Conservation (phyloP, 1,284 basidiomycete genomes). For the Veloporphyrellus conicus region DNA sequence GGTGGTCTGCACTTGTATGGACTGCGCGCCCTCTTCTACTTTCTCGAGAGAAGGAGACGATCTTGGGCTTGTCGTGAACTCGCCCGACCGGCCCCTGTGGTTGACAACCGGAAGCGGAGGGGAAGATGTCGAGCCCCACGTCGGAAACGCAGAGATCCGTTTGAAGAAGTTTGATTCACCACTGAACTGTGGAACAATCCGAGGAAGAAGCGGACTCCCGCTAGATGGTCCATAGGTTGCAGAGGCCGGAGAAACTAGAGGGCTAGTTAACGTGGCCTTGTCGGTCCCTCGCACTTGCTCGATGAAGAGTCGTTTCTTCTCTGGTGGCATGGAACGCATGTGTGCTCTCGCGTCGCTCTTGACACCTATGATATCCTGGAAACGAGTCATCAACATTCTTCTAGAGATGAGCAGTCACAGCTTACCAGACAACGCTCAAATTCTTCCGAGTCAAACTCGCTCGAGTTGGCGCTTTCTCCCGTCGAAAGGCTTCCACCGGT, state of each 20-base stretch:
- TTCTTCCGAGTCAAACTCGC: slow-evolving; percentile 46
- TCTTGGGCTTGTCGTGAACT: slow-evolving; percentile 32
- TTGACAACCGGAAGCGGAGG: slow-evolving; percentile 29
- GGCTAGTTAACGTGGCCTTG: slow-evolving; percentile 17
- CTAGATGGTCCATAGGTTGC: slow-evolving; percentile 60
- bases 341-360: slow-evolving; percentile 64
- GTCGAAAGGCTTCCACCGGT: slow-evolving; percentile 30
- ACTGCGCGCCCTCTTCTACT: slow-evolving; percentile 32
- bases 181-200: slow-evolving; percentile 63
- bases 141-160: slow-evolving; percentile 64
- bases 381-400: slow-evolving; percentile 1
- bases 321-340: slow-evolving; percentile 61
- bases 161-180: slow-evolving; percentile 66
- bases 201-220: slow-evolving; percentile 51
- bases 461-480: slow-evolving; percentile 32
- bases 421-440: slow-evolving; percentile 66
- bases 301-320: slow-evolving; percentile 70
- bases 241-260: slow-evolving; percentile 35
- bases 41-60: slow-evolving; percentile 28
- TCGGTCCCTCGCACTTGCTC: slow-evolving; percentile 41
- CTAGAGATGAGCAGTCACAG: slow-evolving; percentile 4
- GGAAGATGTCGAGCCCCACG: slow-evolving; percentile 49
- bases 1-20: slow-evolving; percentile 62
- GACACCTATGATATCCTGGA: slow-evolving; percentile 67
- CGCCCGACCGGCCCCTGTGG: slow-evolving; percentile 36